A percentile compares a stretch with the other conserved stretches of the same genome.
These are phyloP conservation scores for Berkeleyomyces rouxiae DNA, from an alignment of 2,329 filamentous ascomycete species.

Conservation along the genomic window DNA sequence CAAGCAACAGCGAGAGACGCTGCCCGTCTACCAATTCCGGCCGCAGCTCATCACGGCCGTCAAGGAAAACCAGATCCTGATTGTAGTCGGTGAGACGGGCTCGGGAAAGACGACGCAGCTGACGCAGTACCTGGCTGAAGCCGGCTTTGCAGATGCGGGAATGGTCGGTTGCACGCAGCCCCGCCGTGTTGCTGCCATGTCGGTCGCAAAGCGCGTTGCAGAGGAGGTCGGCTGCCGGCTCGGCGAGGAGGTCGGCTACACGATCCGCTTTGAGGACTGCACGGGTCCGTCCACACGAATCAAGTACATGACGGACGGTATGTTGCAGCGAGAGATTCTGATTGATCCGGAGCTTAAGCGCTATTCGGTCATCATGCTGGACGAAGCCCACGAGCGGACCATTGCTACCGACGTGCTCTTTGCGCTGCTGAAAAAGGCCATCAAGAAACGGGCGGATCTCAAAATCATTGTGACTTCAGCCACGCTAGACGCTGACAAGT, in stretches of 20 bases:
- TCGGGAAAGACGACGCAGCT: slow-evolving; percentile 95
- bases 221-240: slow-evolving; percentile 88
- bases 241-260: slow-evolving; percentile 89
- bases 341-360: slow-evolving; percentile 75
- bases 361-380: slow-evolving; percentile 95
- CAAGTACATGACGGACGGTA: slow-evolving; percentile 99
- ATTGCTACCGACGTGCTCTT: slow-evolving; percentile 94
- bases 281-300: slow-evolving; percentile 78
- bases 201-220: slow-evolving; percentile 87
- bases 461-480: slow-evolving; percentile 95
- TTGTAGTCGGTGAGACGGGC: slow-evolving; percentile 93
- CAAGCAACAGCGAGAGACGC: slow-evolving; percentile 77
- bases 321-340: slow-evolving; percentile 89
- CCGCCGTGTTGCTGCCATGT: slow-evolving; percentile 93
- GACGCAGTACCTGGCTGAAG: slow-evolving; percentile 88
- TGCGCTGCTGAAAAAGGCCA: slow-evolving; percentile 80
- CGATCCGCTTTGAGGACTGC: slow-evolving; percentile 91
- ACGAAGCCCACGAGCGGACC: slow-evolving; percentile 94
- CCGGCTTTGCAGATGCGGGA: slow-evolving; percentile 69
- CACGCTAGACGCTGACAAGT: slow-evolving; percentile 92
- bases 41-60: slow-evolving; percentile 78
- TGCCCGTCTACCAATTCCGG: slow-evolving; percentile 82
- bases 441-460: slow-evolving; percentile 70
- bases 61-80: slow-evolving; percentile 71
- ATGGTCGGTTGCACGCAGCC: slow-evolving; percentile 95